Evolutionary conservation across 805 yeast genomes (phyloP), one percentile per base, ranked within the genome.

Genomic region (Yamadazyma endophytica): DNA sequence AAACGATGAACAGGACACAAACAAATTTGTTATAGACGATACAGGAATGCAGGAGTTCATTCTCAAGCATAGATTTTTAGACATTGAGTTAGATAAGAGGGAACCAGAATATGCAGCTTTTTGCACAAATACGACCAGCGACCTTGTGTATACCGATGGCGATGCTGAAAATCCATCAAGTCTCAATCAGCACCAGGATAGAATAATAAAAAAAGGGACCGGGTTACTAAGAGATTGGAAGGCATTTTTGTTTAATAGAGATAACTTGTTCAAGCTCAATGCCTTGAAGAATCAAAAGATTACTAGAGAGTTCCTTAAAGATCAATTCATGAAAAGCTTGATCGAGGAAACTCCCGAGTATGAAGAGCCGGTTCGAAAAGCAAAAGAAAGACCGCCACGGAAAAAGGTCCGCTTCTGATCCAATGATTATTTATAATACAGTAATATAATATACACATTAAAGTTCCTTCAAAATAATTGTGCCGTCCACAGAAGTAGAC

Each of bases 401-500:
- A 47, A 48, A 32, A 45, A 35, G 18, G 49, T 50, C 27, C 26
- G 54, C 13, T 45, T 47, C 32, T 47, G 30, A 36, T 20, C n/a
- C 14, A 23, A 6, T 7, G 13, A 28, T 17, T 19, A 17, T 24
- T 17, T 18, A 28, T n/a, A 3, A 20, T 13, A 39, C 24, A 24
- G n/a, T 29, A 20, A 3, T 19, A 19, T n/a, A 13, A 13, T 21
- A 17, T 11, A 11, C 18, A 23, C 25, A 12, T 9, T 46, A 52
- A 6, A 53, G 21, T 33, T 62, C 64, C 40, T 80, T 56, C 4
- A 79, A 52, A 5, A 80, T 66, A 5, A 80, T 44, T 3, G 70
- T 59, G 1, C 82, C 78, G 49, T 79, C 88, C 4, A 62, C 57
- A 4, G 83, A 74, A 4, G 76, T 54, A 12, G 79, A 65, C 2